These are phyloP conservation scores for Pseudogymnoascus destructans DNA, from an alignment of 2,329 filamentous ascomycete genomes.

Conservation along the genomic window DNA sequence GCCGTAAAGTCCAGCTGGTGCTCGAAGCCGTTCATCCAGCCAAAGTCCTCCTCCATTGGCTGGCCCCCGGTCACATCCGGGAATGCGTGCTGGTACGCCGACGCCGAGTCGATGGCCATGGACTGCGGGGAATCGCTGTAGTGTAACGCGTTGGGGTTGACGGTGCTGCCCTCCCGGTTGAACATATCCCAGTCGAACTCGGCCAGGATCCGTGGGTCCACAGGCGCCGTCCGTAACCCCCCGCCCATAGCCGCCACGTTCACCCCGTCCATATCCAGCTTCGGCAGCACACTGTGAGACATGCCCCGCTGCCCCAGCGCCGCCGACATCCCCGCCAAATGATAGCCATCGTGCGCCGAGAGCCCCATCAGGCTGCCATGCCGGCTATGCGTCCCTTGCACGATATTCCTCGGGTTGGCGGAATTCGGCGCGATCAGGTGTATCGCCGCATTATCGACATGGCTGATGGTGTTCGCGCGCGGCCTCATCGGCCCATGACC, in stretches of 20 bases:
- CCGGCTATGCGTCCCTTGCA: conserved; percentile 46
- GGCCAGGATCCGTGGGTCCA: conserved; percentile 45
- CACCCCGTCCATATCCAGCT: conserved; percentile 68
- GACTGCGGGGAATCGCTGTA: conserved; percentile 67
- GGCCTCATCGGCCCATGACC: conserved; percentile 56
- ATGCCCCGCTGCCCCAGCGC: conserved; percentile 53
- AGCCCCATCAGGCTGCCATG: conserved; percentile 64
- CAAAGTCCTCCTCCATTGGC: conserved; percentile 63
- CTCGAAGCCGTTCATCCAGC: conserved; percentile 77
- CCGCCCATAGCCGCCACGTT: conserved; percentile 49
- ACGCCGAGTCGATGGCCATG: conserved; percentile 47
- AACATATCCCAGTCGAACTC: conserved; percentile 68
- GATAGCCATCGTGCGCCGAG: conserved; percentile 45
- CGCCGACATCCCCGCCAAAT: conserved; percentile 61
- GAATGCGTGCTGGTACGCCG: conserved; percentile 45
- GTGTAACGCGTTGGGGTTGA: conserved; percentile 65
- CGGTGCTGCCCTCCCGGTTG: conserved; percentile 53
- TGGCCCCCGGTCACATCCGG: conserved; percentile 45
- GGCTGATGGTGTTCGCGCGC: conserved; percentile 89
- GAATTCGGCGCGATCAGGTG: conserved; percentile 49
- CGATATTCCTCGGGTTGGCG: conserved; percentile 34
- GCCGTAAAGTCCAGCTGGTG: conserved; percentile 57
- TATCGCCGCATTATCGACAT: conserved; percentile 67
- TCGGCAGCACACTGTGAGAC: conserved; percentile 53
- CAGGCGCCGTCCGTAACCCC: conserved; percentile 67